Evolutionary conservation across 108 stramenopile species (phyloP).

Genomic region (Licmophora abbreviata): DNA sequence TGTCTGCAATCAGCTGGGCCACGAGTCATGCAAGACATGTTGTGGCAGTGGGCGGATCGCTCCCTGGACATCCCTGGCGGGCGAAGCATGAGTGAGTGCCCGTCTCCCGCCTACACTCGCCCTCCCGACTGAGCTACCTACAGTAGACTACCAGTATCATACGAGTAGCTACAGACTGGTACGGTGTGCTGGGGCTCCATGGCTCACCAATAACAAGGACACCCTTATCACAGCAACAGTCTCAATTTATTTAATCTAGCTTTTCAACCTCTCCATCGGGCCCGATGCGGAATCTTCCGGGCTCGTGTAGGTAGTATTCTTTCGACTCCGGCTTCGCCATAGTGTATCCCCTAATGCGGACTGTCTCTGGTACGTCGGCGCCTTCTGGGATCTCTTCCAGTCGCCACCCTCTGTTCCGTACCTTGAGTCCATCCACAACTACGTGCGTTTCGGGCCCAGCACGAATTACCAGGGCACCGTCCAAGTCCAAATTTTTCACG

Average conservation of each 20-base stretch:
- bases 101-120: no score
- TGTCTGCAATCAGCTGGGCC: no score
- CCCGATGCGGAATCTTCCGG: conserved; percentile 66
- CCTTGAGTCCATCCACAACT: conserved; percentile 63
- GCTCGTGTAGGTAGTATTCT: conserved; percentile 69
- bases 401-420: conserved; percentile 77
- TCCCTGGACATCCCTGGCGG: no score
- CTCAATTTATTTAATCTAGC: not conserved
- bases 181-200: no score
- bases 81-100: no score
- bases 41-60: no score
- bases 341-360: conserved; percentile 81
- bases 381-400: conserved; percentile 48
- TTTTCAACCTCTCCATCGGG: conserved; percentile 33
- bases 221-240: no score
- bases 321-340: conserved; percentile 67
- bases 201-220: no score
- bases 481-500: conserved; percentile 68
- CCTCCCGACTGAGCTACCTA: no score
- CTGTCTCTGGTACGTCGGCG: conserved; percentile 60
- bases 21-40: no score
- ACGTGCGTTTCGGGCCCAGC: conserved; percentile 57
- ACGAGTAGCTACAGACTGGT: no score
- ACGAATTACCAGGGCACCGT: conserved; percentile 78
- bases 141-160: no score